Evolutionary conservation across 225 moss, liverwort and hornwort species (phyloP).

Genomic region (Sphagnum contortum): DNA sequence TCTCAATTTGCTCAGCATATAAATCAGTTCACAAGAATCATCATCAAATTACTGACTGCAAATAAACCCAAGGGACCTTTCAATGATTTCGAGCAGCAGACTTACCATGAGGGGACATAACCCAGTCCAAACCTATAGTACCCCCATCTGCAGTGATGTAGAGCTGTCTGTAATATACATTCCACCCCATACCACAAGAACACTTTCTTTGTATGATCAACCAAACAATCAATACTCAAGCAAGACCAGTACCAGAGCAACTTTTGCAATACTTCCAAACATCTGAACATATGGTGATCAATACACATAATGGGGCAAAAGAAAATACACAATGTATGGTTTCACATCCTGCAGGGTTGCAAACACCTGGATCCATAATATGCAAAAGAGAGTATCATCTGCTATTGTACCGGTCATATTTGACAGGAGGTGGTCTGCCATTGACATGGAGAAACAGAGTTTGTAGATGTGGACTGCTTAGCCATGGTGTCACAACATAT

Average conservation of each 20-base stretch:
- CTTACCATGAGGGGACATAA: conserved; percentile 42
- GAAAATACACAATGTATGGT: too few relatives aligned
- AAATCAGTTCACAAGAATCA: not conserved
- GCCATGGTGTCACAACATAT: conserved; percentile 69
- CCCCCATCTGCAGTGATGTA: conserved; percentile 77
- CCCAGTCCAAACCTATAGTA: conserved; percentile 90
- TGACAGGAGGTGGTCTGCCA: conserved; percentile 55
- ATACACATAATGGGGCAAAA: not conserved
- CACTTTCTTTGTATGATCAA: not conserved
- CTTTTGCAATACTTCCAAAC: too few relatives aligned
- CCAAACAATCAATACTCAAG: not conserved
- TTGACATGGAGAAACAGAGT: conserved; percentile 69
- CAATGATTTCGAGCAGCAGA: conserved; percentile 1
- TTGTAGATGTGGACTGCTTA: conserved; percentile 85
- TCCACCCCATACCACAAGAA: not conserved
- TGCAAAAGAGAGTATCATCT: not conserved
- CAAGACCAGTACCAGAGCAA: not conserved
- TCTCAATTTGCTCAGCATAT: conserved; percentile 1
- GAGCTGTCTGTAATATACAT: conserved; percentile 50
- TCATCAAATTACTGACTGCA: conserved; percentile 6
- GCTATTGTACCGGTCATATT: conserved; percentile 52
- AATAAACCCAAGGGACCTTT: not conserved
- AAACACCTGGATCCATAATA: conserved; percentile 3
- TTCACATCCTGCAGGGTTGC: not conserved
- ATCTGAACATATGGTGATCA: not conserved